Conservation (phyloP, 148 eudicot genomes). For the Camellia lanceoleosa region DNA sequence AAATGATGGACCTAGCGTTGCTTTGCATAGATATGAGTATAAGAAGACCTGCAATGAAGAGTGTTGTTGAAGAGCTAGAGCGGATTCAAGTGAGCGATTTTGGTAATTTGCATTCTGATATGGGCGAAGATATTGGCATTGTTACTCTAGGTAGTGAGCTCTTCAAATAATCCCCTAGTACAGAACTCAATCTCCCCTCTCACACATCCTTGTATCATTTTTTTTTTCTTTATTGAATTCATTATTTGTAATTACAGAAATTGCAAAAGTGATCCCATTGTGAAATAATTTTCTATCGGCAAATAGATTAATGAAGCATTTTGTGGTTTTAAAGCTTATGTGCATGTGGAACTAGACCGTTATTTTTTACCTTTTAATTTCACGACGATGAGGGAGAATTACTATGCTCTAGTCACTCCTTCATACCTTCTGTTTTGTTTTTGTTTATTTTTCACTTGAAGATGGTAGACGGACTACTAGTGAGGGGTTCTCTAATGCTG, state of each 20-base stretch:
- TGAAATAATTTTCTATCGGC: neutral
- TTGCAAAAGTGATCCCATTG: neutral
- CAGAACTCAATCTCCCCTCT: neutral
- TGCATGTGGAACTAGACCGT: no score
- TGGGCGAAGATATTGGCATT: slow-evolving; percentile 12
- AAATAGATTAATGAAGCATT: neutral
- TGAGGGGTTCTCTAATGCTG: no score
- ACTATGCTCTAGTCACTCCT: no score
- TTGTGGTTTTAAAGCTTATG: neutral
- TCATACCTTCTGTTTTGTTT: no score
- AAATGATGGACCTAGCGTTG: slow-evolving; percentile 17
- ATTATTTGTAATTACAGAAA: neutral
- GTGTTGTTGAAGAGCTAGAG: slow-evolving; percentile 16
- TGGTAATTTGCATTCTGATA: slow-evolving; percentile 15
- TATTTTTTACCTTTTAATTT: no score
- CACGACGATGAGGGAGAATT: no score
- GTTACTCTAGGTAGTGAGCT: slow-evolving; percentile 24
- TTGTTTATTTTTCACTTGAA: no score
- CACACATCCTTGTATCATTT: neutral
- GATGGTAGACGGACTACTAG: no score
- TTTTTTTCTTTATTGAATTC: neutral
- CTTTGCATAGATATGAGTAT: slow-evolving; percentile 5
- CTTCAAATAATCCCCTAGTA: slow-evolving; percentile 1
- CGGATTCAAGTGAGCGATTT: slow-evolving; percentile 12
- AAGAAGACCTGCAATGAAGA: slow-evolving; percentile 20